A percentile compares a stretch with the other conserved stretches of the same genome.
Conservation (phyloP, 495 filamentous ascomycete genomes). For the Aspergillus incahuasiensis region DNA sequence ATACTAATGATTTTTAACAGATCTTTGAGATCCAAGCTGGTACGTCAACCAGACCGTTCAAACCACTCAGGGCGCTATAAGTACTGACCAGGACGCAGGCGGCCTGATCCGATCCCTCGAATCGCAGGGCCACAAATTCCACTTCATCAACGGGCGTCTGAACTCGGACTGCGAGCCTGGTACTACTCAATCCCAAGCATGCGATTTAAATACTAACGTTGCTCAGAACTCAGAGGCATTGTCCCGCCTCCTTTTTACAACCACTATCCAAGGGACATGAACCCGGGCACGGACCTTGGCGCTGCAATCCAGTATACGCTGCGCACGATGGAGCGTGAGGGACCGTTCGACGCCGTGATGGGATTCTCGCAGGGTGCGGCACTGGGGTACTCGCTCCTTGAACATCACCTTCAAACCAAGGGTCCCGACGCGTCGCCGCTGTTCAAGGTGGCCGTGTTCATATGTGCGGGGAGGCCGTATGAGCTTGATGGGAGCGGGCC, state of each 20-base stretch:
- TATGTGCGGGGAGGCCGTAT: slow-evolving; percentile 33
- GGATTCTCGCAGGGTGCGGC: slow-evolving; percentile 45
- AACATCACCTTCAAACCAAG: slow-evolving; percentile 30
- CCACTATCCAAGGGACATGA: slow-evolving; percentile 28
- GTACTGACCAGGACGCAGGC: slow-evolving; percentile 13
- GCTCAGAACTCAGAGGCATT: slow-evolving; percentile 32
- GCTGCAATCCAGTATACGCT: slow-evolving; percentile 32
- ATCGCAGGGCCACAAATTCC: slow-evolving; percentile 31
- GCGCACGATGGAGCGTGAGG: slow-evolving; percentile 28
- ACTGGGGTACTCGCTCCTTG: slow-evolving; percentile 32
- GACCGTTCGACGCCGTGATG: slow-evolving; percentile 46
- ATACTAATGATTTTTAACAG: slow-evolving; percentile 13
- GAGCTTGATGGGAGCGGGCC: slow-evolving; percentile 22
- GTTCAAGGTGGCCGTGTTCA: slow-evolving; percentile 41
- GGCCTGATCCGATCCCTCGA: slow-evolving; percentile 30
- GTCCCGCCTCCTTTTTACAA: slow-evolving; percentile 37
- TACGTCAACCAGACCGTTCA: neutral
- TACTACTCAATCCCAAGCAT: slow-evolving; percentile 9
- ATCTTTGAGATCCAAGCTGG: slow-evolving; percentile 41
- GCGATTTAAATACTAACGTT: neutral
- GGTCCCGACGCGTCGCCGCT: slow-evolving; percentile 17
- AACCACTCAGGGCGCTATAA: neutral
- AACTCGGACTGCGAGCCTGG: slow-evolving; percentile 27
- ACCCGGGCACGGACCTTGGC: slow-evolving; percentile 24
- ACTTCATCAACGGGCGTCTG: slow-evolving; percentile 31